Evolutionary conservation across 1,284 basidiomycete species (phyloP).

Genomic region (Ganoderma boninense): DNA sequence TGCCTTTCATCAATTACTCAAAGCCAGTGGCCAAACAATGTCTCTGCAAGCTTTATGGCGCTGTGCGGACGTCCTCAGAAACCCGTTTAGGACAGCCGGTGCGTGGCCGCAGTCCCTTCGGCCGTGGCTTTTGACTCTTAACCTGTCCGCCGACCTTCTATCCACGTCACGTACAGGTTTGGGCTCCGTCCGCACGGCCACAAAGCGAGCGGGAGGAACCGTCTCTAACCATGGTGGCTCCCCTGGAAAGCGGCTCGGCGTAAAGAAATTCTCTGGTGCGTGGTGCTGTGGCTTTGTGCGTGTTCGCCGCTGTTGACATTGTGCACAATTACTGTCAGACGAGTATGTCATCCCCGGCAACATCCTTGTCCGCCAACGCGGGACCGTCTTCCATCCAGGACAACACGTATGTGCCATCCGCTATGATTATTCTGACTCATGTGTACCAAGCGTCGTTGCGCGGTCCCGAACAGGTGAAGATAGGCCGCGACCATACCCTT

Average conservation of each 20-base stretch:
- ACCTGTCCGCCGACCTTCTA: conserved; percentile 8
- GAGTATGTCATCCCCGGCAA: conserved; percentile 91
- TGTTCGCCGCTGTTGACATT: conserved; percentile 5
- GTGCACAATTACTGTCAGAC: conserved; percentile 54
- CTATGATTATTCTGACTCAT: conserved; percentile 3
- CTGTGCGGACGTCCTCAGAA: conserved; percentile 25
- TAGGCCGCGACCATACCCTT: conserved; percentile 92
- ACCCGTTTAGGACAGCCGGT: conserved; percentile 27
- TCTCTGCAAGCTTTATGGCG: conserved; percentile 29
- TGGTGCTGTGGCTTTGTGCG: conserved; percentile 18
- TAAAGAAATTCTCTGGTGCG: conserved; percentile 94
- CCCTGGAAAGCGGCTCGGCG: conserved; percentile 88
- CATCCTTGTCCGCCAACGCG: conserved; percentile 93
- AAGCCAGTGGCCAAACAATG: conserved; percentile 15
- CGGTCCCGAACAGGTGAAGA: conserved; percentile 69
- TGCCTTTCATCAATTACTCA: conserved; percentile 1
- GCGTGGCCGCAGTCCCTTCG: conserved; percentile 9
- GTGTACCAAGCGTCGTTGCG: background rate
- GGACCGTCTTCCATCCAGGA: conserved; percentile 89
- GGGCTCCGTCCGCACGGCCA: conserved; percentile 88
- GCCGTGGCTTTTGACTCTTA: background rate
- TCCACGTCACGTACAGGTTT: conserved; percentile 35
- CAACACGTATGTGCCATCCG: conserved; percentile 71
- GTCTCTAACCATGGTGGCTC: conserved; percentile 92
- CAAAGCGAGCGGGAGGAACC: conserved; percentile 93